These are phyloP conservation scores for Penicillium nordicum DNA, from an alignment of 2,329 filamentous ascomycete genomes.

Conservation along the genomic window DNA sequence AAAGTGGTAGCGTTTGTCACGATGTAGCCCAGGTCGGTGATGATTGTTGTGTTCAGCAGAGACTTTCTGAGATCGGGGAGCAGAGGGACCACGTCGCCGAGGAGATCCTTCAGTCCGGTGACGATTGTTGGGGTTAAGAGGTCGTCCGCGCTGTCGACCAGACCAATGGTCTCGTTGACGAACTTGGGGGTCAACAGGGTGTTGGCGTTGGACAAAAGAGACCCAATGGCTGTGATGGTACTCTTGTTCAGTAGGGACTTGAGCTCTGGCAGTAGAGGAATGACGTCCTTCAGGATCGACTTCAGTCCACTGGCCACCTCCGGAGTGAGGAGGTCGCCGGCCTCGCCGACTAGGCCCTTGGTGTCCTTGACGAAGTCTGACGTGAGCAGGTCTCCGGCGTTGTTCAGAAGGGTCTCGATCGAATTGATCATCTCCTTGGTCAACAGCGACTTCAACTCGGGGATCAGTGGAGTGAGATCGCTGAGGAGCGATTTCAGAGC, in stretches of 20 bases:
- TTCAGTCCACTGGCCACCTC: constrained; percentile 16
- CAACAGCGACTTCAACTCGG: constrained; percentile 19
- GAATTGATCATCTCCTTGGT: constrained; percentile 15
- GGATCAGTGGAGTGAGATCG: constrained; percentile 16
- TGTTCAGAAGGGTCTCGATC: constrained; percentile 11
- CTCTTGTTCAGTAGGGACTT: constrained; percentile 17
- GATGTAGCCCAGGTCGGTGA: constrained; percentile 28
- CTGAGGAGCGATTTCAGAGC: constrained; percentile 19
- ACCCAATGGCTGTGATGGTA: constrained; percentile 12
- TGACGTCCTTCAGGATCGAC: constrained; percentile 16
- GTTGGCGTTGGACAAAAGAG: constrained; percentile 20
- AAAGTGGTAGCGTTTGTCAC: constrained; percentile 31
- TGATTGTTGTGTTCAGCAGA: constrained; percentile 25
- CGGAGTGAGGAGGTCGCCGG: constrained; percentile 20
- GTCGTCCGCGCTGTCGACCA: constrained; percentile 20
- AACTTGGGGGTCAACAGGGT: constrained; percentile 21
- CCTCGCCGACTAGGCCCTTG: constrained; percentile 17
- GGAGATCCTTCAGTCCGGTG: constrained; percentile 20
- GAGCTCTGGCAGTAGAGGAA: constrained; percentile 18
- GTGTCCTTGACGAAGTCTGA: constrained; percentile 21
- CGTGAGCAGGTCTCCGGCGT: constrained; percentile 18
- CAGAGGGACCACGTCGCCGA: constrained; percentile 20
- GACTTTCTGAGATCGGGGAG: constrained; percentile 21
- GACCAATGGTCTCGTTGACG: constrained; percentile 20
- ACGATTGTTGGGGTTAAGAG: constrained; percentile 19